Base-by-base conservation (phyloP, 441 rosid species). In the Manihot esculenta region DNA sequence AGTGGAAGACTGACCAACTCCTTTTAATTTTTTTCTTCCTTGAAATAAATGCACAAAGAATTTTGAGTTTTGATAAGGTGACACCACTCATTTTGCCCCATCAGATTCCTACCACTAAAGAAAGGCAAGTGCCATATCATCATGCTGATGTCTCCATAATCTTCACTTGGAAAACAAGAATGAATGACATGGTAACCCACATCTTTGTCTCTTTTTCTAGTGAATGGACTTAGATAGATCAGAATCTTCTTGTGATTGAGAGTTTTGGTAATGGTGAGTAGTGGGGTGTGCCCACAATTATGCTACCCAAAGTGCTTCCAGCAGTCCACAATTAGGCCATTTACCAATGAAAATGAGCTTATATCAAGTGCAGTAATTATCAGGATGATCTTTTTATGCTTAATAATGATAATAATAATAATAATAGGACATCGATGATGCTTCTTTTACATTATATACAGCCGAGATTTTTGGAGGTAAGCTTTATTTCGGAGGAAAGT, bases 201-300 rank as follows among this genome's bases (percentile, higher is more conserved):
- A 42, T 10, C 50, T 64, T 3, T 30, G 71, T 73, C 51, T 55
- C 55, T 55, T 54, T 64, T 60, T 21, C 20, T 30, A 55, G 53
- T 44, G 71, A 21, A 73, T 30, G 50, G 65, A 67, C 33, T 5
- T 13, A 18, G n/a, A 61, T 48, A 2, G 35, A 30, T 30, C 64
- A 64, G 76, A 76, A 63, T 67, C 69, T 76, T 78, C 72, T 44
- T 64, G 72, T 65, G 63, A 58, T 74, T 51, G 64, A 61, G 64
- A 44, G 69, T 53, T 64, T 21, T 66, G 61, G 73, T 70, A 35
- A 66, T 80, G 79, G 78, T 49, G 80, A 80, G 79, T 80, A 77
- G 78, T 49, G 80, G 80, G 79, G 74, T 68, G 53, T 24, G 66
- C 49, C 68, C 70, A 38, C 66, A 64, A 68, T 54, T 49, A 60